These are phyloP conservation scores for Colletotrichum liaoningense DNA, from an alignment of 2,329 filamentous ascomycete genomes.

Conservation along the genomic window DNA sequence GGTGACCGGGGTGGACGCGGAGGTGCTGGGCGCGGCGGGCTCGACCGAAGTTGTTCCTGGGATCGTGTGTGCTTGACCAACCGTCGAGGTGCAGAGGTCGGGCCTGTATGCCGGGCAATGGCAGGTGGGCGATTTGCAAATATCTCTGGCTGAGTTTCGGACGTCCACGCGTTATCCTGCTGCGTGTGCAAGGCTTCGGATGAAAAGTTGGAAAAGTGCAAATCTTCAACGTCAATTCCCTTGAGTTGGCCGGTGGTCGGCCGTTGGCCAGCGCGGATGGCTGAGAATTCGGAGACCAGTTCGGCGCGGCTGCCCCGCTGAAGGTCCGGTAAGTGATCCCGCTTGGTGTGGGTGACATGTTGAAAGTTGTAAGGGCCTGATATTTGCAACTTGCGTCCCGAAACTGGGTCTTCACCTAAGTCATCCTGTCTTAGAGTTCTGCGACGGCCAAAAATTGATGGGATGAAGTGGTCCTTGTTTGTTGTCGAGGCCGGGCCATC, in stretches of 20 bases:
- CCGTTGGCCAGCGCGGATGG: conserved; percentile 50
- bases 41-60: conserved; percentile 60
- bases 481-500: conserved; percentile 47
- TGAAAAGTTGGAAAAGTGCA: conserved; percentile 62
- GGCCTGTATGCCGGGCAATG: conserved; percentile 16
- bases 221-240: conserved; percentile 52
- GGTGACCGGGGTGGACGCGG: conserved; percentile 59
- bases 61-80: conserved; percentile 58
- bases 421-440: conserved; percentile 47
- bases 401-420: conserved; percentile 29
- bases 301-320: conserved; percentile 54
- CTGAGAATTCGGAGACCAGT: conserved; percentile 57
- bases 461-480: conserved; percentile 59
- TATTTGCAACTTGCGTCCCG: conserved; percentile 61
- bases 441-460: conserved; percentile 63
- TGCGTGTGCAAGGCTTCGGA: conserved; percentile 50
- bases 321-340: conserved; percentile 57
- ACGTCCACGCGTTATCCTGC: conserved; percentile 18
- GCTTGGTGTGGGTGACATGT: conserved; percentile 69
- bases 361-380: conserved; percentile 76
- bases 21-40: conserved; percentile 58
- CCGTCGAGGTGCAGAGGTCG: conserved; percentile 44
- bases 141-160: conserved; percentile 11
- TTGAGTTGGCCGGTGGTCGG: conserved; percentile 49
- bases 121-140: background rate